A percentile compares a stretch with the other conserved stretches of the same genome.
Evolutionary conservation across 345 rosid genomes (phyloP).

Genomic region (Ceriops zippeliana): DNA sequence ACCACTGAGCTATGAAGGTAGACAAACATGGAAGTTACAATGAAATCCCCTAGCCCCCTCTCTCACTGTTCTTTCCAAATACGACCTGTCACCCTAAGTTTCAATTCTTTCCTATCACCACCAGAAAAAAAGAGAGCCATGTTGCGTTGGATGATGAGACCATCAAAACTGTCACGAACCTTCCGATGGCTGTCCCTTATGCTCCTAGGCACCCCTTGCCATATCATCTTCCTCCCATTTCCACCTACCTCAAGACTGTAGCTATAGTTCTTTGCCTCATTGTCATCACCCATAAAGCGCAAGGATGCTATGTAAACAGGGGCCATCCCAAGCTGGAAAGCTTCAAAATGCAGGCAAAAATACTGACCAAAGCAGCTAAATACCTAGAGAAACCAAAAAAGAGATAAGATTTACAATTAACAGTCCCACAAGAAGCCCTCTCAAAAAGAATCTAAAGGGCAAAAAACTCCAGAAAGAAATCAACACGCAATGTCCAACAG

Average conservation of each 20-base stretch:
- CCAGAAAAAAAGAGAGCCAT: slow-evolving; percentile 85
- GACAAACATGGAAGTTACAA: neutral
- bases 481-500: neutral
- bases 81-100: slow-evolving; percentile 77
- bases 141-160: slow-evolving; percentile 71
- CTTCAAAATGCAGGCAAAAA: slow-evolving; percentile 76
- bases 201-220: slow-evolving; percentile 86
- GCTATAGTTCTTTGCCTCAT: slow-evolving; percentile 68
- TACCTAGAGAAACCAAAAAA: slow-evolving; percentile 35
- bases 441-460: neutral
- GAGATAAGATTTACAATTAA: slow-evolving; percentile 1
- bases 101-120: slow-evolving; percentile 70
- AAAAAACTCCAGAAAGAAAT: neutral
- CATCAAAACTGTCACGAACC: slow-evolving; percentile 81
- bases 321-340: slow-evolving; percentile 76
- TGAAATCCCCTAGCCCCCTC: neutral
- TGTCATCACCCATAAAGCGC: slow-evolving; percentile 80
- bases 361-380: slow-evolving; percentile 81
- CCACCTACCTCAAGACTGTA: slow-evolving; percentile 90
- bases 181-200: slow-evolving; percentile 70
- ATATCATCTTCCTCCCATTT: slow-evolving; percentile 65
- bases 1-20: slow-evolving; percentile 11
- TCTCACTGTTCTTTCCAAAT: slow-evolving; percentile 78
- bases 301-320: slow-evolving; percentile 74
- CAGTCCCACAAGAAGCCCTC: neutral